These are phyloP conservation scores for Infundibulicybe gibba DNA, from an alignment of 768 basidiomycete species.

Conservation along the genomic window DNA sequence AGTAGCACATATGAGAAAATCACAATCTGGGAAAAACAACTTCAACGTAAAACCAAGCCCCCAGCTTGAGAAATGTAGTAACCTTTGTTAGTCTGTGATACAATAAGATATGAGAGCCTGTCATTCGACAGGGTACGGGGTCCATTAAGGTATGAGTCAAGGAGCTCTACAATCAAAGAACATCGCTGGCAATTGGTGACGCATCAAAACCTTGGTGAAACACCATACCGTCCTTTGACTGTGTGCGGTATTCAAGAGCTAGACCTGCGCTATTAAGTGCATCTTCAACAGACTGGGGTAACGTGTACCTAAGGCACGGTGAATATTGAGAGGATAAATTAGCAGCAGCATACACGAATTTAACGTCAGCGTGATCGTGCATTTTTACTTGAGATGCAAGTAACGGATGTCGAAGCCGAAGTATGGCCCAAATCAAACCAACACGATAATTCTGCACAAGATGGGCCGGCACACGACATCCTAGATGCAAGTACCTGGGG, in stretches of 20 bases:
- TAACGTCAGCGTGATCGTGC: conserved; percentile 58
- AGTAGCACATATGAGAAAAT: conserved; percentile 70
- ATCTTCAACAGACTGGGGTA: conserved; percentile 38
- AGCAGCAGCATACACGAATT: conserved; percentile 51
- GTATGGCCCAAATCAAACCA: conserved; percentile 63
- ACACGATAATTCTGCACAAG: conserved; percentile 47
- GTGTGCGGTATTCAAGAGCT: conserved; percentile 45
- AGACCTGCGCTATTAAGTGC: conserved; percentile 44
- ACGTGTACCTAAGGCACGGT: conserved; percentile 46
- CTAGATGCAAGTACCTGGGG: conserved; percentile 75
- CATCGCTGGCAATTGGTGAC: neutral
- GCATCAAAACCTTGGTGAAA: conserved; percentile 1
- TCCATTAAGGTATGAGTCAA: conserved; percentile 75
- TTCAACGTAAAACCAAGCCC: no score
- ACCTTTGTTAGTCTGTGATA: conserved; percentile 24
- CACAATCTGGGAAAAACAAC: no score
- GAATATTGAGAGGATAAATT: no score
- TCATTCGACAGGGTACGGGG: conserved; percentile 66
- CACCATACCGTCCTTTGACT: conserved; percentile 53
- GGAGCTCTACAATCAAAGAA: conserved; percentile 58
- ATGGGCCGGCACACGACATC: conserved; percentile 46
- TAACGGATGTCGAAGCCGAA: conserved; percentile 67
- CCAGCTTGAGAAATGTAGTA: no score
- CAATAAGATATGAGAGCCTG: conserved; percentile 61
- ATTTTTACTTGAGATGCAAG: conserved; percentile 62